Conservation (phyloP, 2,329 filamentous ascomycete species). For the Ophiostoma triangulosporum region DNA sequence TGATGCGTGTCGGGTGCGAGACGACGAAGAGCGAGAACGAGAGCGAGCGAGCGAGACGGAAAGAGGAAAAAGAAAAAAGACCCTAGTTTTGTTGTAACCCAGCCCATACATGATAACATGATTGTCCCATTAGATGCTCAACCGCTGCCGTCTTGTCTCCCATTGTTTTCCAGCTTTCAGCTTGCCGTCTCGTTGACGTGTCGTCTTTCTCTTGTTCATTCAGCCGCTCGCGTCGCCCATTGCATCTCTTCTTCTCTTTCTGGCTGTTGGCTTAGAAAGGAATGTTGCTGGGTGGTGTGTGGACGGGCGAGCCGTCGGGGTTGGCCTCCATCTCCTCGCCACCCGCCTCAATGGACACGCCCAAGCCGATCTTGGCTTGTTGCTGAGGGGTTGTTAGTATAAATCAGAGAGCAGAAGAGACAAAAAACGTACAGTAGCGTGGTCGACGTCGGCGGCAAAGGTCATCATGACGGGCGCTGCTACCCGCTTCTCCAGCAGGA, state of each 20-base stretch:
- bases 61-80: neutral
- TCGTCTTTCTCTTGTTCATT: neutral
- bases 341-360: constrained; percentile 78
- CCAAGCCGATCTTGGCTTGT: constrained; percentile 86
- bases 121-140: neutral
- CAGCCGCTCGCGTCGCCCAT: neutral
- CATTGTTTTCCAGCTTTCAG: neutral
- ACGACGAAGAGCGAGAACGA: neutral
- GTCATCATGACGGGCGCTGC: constrained; percentile 85
- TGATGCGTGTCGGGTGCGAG: neutral
- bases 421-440: constrained; percentile 64
- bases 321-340: constrained; percentile 79
- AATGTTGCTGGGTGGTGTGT: constrained; percentile 41
- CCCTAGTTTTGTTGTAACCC: neutral
- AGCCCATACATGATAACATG: neutral
- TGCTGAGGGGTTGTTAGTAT: constrained; percentile 44
- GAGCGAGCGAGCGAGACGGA: neutral
- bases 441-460: constrained; percentile 93
- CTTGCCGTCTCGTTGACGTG: neutral
- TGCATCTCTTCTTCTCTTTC: neutral
- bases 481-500: constrained; percentile 88
- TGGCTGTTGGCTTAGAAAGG: constrained; percentile 40
- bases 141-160: neutral
- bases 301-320: constrained; percentile 48
- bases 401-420: neutral